Base-by-base conservation (phyloP, 169 alveolate species). In the Plasmodium knowlesi region DNA sequence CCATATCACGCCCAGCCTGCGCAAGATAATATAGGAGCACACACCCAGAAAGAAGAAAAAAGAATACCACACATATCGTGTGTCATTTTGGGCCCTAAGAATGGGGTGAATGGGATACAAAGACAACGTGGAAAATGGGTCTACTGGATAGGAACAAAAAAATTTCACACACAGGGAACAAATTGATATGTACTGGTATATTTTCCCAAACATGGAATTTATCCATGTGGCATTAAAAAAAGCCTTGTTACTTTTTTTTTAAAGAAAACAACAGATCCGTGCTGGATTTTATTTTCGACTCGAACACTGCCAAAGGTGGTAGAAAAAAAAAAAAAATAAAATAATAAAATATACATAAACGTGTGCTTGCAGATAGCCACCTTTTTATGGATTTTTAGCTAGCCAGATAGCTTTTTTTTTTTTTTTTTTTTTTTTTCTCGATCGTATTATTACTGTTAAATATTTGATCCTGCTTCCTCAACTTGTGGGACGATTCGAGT, bases 41-140 rank as follows among this genome's bases (percentile, higher is more conserved):
- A 89, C 74, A 70, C 91, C 80, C 76, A 89, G 70, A 73, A 89
- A 89, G 39, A 89, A 80, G 54, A 89, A 89, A 70, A 89, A 89
- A 1, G 94, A 89, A 67, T 80, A 89, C 94, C 94, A 89, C 5
- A 89, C 94, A 80, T 89, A 89, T 70, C 90, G 28, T 39, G 91
- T 73, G 83, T 89, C 94, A 22, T 41, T 67, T 39, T 89, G 84
- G 3, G 94, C 94, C 53, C 93, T 86, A 39, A 39, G 28, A 83
- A 9, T 16, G 76, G 76, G 37, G 61, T 50, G 25, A 3, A 3
- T 50, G 19, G 6, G 61, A 16, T 12, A 22, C 61, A 50, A 50
- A 14, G 22, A 16, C 8, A 50, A 16, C 19, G 61, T 50, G 61
- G 16, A 50, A 50, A 50, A 50, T 50, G 61, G 9, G 22, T 14